Evolutionary conservation across 495 filamentous ascomycete genomes (phyloP).

Genomic region (Podospora sp.): DNA sequence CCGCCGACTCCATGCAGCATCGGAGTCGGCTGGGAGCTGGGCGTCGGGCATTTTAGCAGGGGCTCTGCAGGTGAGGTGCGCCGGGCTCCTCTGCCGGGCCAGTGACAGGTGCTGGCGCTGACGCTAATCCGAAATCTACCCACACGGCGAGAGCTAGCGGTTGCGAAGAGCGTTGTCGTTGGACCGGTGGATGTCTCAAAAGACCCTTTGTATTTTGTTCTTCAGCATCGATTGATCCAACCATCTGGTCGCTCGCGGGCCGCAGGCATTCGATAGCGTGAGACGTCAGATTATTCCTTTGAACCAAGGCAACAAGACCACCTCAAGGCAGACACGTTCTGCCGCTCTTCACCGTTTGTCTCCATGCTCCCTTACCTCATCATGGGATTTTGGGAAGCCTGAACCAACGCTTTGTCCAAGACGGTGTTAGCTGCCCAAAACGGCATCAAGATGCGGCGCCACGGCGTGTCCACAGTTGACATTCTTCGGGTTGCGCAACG

Average conservation of each 20-base stretch:
- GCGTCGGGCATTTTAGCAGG: background rate
- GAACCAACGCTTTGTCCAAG: background rate
- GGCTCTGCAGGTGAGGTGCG: background rate
- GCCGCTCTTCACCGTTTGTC: background rate
- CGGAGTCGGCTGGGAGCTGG: background rate
- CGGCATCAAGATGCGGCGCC: background rate
- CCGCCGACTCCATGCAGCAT: background rate
- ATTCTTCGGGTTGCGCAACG: background rate
- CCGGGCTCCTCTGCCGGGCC: background rate
- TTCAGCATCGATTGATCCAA: background rate
- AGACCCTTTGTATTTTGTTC: background rate
- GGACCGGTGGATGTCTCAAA: background rate
- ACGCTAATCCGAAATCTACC: background rate
- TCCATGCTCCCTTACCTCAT: background rate
- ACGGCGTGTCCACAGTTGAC: background rate
- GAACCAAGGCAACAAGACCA: background rate
- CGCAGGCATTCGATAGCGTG: background rate
- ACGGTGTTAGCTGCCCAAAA: background rate
- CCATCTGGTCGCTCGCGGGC: background rate
- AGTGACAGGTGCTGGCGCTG: background rate
- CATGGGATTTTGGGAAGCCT: background rate
- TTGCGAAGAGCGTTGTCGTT: background rate
- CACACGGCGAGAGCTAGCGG: background rate
- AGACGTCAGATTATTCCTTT: background rate
- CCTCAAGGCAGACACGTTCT: background rate